Evolutionary conservation across 352 stramenopile genomes (phyloP).

Genomic region (Vaucheria bursata): DNA sequence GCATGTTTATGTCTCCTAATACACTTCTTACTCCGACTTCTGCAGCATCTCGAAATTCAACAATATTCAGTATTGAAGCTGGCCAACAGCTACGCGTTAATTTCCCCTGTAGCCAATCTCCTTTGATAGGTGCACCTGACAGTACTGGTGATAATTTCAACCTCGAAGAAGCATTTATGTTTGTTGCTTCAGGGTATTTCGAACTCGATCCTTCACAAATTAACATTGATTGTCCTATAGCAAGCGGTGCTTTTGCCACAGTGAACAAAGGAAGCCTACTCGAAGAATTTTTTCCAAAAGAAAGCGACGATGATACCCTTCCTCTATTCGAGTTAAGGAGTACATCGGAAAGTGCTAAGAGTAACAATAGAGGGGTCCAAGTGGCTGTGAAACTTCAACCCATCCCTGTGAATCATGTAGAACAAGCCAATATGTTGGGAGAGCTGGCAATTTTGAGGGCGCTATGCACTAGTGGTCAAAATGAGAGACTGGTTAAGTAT

Average conservation of each 20-base stretch:
- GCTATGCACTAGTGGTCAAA: background rate
- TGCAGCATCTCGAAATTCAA: too few species aligned
- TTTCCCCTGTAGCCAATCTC: background rate
- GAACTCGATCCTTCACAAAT: background rate
- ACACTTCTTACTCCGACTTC: too few species aligned
- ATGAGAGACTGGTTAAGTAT: conserved; percentile 13
- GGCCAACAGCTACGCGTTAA: background rate
- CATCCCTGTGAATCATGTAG: conserved; percentile 8
- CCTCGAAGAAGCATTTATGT: conserved; percentile 12
- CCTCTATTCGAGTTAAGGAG: too few species aligned
- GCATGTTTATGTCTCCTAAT: too few species aligned
- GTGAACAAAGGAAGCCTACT: conserved; percentile 9
- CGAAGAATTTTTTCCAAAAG: conserved; percentile 2
- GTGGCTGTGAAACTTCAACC: conserved; percentile 18
- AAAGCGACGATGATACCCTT: background rate
- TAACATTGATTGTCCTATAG: background rate
- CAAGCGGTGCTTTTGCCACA: conserved; percentile 11
- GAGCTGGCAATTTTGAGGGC: conserved; percentile 16
- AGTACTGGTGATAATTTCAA: background rate
- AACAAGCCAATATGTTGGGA: conserved; percentile 20
- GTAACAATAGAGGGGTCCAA: background rate
- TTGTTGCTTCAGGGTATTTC: conserved; percentile 9
- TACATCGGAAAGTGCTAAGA: background rate
- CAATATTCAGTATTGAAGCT: background rate
- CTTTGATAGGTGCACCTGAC: background rate